These are phyloP conservation scores for Tubosaeta sp. DNA, from an alignment of 768 basidiomycete species.

Conservation along the genomic window DNA sequence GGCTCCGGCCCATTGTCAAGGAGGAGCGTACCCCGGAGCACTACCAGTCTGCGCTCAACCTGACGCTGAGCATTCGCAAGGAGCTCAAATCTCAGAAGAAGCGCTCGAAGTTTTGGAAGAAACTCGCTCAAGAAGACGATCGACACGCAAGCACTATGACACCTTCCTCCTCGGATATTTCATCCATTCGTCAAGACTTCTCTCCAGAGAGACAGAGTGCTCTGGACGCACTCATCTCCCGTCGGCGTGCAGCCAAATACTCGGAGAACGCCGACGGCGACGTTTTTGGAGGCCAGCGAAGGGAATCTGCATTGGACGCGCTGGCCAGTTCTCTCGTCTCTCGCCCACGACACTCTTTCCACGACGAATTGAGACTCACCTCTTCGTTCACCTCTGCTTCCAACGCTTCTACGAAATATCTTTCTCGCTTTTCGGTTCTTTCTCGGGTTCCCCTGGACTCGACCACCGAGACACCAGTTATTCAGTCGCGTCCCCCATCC, in stretches of 20 bases:
- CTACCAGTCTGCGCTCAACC: slow-evolving; percentile 43
- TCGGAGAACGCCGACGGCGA: slow-evolving; percentile 13
- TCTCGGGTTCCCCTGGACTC: slow-evolving; percentile 7
- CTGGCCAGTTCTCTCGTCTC: slow-evolving; percentile 22
- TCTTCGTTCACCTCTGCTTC: slow-evolving; percentile 19
- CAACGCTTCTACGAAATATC: slow-evolving; percentile 20
- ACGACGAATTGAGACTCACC: slow-evolving; percentile 9
- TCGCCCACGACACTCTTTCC: slow-evolving; percentile 19
- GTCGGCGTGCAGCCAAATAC: slow-evolving; percentile 16
- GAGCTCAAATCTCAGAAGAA: slow-evolving; percentile 43
- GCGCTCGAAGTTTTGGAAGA: slow-evolving; percentile 44
- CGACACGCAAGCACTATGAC: slow-evolving; percentile 20
- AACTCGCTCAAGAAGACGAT: slow-evolving; percentile 33
- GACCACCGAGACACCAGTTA: slow-evolving; percentile 15
- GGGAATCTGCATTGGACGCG: slow-evolving; percentile 14
- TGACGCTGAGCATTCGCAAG: slow-evolving; percentile 42
- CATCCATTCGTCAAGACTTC: slow-evolving; percentile 24
- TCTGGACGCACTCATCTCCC: slow-evolving; percentile 35
- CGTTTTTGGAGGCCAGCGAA: slow-evolving; percentile 22
- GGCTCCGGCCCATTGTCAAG: slow-evolving; percentile 34
- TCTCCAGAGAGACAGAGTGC: slow-evolving; percentile 29
- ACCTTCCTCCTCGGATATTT: slow-evolving; percentile 30
- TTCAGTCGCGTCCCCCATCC: slow-evolving; percentile 12
- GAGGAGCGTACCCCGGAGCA: slow-evolving; percentile 37
- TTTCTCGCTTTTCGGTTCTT: slow-evolving; percentile 10